Evolutionary conservation across 2,329 filamentous ascomycete genomes (phyloP).

Genomic region (Diaporthe eres): DNA sequence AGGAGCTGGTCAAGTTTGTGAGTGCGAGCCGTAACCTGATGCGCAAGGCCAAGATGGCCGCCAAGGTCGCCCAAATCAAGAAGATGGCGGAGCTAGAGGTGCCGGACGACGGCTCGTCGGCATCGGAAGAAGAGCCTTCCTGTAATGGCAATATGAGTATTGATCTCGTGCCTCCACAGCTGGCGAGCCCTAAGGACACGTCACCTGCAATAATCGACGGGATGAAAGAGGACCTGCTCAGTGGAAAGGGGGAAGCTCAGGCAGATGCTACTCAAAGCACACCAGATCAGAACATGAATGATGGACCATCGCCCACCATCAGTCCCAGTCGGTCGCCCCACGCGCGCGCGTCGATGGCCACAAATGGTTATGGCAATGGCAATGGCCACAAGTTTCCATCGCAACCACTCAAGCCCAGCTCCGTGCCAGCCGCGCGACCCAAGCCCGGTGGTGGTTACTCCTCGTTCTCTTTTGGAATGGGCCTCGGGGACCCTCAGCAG

Average conservation of each 20-base stretch:
- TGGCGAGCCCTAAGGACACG: neutral
- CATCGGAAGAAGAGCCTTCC: slow-evolving; percentile 43
- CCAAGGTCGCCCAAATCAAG: slow-evolving; percentile 77
- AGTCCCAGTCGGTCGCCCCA: slow-evolving; percentile 44
- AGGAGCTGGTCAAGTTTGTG: slow-evolving; percentile 85
- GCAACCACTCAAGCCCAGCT: neutral
- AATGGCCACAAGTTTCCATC: neutral
- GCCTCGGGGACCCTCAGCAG: slow-evolving; percentile 48
- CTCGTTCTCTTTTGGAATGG: slow-evolving; percentile 42
- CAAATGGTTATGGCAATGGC: slow-evolving; percentile 4
- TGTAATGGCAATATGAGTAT: slow-evolving; percentile 45
- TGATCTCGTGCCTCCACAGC: slow-evolving; percentile 26
- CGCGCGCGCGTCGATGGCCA: slow-evolving; percentile 42
- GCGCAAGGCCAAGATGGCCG: slow-evolving; percentile 89
- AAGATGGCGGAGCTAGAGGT: slow-evolving; percentile 72
- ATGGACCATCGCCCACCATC: slow-evolving; percentile 40
- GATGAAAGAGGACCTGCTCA: neutral
- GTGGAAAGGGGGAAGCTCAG: slow-evolving; percentile 36
- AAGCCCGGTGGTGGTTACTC: slow-evolving; percentile 40
- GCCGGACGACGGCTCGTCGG: slow-evolving; percentile 62
- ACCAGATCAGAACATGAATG: slow-evolving; percentile 35
- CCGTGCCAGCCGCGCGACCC: slow-evolving; percentile 35
- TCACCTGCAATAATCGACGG: neutral
- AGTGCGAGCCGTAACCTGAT: slow-evolving; percentile 86
- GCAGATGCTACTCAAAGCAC: slow-evolving; percentile 46